A percentile compares a stretch with the other conserved stretches of the same genome.
Conservation (phyloP, 2,329 filamentous ascomycete species). For the Periconia macrospinosa region DNA sequence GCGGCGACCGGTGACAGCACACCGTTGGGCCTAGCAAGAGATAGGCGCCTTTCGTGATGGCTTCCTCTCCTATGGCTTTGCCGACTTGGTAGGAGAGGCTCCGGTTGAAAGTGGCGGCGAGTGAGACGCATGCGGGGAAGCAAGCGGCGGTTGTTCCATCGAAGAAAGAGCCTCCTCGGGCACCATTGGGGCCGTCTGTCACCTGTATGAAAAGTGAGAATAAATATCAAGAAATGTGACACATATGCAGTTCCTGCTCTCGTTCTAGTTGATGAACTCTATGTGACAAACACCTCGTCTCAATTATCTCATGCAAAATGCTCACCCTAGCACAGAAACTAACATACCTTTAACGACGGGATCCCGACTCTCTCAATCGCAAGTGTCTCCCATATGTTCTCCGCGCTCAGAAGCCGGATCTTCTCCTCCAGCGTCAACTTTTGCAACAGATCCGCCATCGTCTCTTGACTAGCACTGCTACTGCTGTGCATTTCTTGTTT, state of each 20-base stretch:
- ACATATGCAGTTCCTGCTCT: no score
- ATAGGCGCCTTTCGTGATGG: conserved; percentile 21
- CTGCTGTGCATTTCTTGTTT: background rate
- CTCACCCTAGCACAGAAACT: no score
- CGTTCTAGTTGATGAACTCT: no score
- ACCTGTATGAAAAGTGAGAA: conserved; percentile 41
- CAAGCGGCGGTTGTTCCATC: conserved; percentile 67
- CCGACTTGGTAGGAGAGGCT: conserved; percentile 26
- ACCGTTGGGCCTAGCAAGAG: conserved; percentile 25
- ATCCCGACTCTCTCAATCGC: conserved; percentile 10
- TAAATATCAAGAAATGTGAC: no score
- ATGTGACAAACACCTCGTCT: no score
- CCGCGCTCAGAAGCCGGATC: conserved; percentile 8
- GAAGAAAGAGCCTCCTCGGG: conserved; percentile 64
- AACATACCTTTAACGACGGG: conserved; percentile 14
- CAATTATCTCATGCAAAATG: no score
- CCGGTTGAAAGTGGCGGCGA: conserved; percentile 44
- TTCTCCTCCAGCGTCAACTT: conserved; percentile 15
- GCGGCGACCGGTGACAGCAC: conserved; percentile 17
- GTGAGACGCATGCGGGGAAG: conserved; percentile 72
- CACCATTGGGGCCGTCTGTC: conserved; percentile 67
- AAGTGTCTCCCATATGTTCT: conserved; percentile 15
- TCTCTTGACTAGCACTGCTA: background rate
- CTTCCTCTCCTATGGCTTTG: conserved; percentile 25
- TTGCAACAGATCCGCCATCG: background rate